Evolutionary conservation across 768 basidiomycete species (phyloP), one percentile per base, ranked within the genome.

Genomic region (Boletellus ananas): DNA sequence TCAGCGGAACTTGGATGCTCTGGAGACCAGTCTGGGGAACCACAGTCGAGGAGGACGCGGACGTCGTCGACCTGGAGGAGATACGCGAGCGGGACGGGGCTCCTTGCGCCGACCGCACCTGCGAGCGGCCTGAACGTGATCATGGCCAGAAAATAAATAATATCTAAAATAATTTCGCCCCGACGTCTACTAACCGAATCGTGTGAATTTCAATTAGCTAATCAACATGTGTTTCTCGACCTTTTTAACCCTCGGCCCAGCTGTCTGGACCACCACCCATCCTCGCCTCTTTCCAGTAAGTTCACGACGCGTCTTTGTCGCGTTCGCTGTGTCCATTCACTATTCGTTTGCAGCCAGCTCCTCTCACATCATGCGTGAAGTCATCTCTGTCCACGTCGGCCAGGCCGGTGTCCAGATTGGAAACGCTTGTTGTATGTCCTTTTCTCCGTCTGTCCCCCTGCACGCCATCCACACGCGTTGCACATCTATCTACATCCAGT

Each of bases 391-490:
- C 68, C 93, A 97, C 75, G 94, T 98, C 69, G 95, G 95, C 66
- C 96, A 99, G 78, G 96, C 95, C 67, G 94, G 93, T 84, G 87
- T 90, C 62, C 90, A 93, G 78, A 90, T 93, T 64, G 94, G 95
- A 67, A 98, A 98, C 72, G 95, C 96, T 67, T 99, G 94, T 76
- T 96, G 95, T 92, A 75, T 79, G 90, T 87, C 43, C 44, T 21
- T 36, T 41, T 34, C 46, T 29, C 29, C 9, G 8, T 29, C 29
- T 29, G 29, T 29, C 29, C 23, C 23, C 23, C 29, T 11, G 27
- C 40, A 34, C 42, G 47, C 46, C 31, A 35, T 29, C 12, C 41
- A 11, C 49, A 53, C 63, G 56, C 61, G 64, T 55, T 42, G 23
- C 29, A 41, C 23, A 25, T 25, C 23, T 6, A 25, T 25, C 23